Evolutionary conservation across 805 yeast genomes (phyloP), one percentile per base, ranked within the genome.

Genomic region (Sungouiella thailandica): DNA sequence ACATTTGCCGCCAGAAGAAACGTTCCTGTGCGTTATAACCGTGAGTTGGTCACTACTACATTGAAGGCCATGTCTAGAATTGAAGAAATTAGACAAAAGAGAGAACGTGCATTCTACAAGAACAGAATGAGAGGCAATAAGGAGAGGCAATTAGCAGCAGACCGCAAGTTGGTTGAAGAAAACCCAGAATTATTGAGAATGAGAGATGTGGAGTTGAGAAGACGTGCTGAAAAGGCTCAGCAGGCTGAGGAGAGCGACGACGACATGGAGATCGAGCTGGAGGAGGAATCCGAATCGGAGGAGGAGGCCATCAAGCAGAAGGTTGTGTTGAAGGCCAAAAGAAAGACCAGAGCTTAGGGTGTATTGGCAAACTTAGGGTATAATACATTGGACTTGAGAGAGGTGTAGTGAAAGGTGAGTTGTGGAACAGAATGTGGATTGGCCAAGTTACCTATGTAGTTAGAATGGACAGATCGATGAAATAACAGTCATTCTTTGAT

Each of bases 71-170:
- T 93, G 98, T 73, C 83, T 36, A 80, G 97, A 69, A 83, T 93
- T 43, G 97, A 93, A 62, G 94, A 87, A 68, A 93, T 93, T 62
- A 81, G 98, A 72, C 82, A 76, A 60, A 88, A 81, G 74, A 83
- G 98, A 72, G 98, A 93, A 66, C 77, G 95, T 58, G 97, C 97
- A 11, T 93, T 93, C 88, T 93, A 86, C 73, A 90, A 89, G 87
- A 88, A 89, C 71, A 84, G 98, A 79, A 93, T 93, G 98, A 86
- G 84, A 65, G 97, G 96, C 45, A 93, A 93, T 70, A 84, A 80
- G 65, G 96, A 84, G 49, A 78, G 79, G 61, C 83, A 84, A 61
- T 72, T 87, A 55, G 86, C 80, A 35, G 71, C 83, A 37, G 98
- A 93, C 66, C 80, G 79, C 68, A 86, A 86, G 65, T 73, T 93